Base-by-base conservation (phyloP, 805 yeast genomes). In the Starmera caribaea region DNA sequence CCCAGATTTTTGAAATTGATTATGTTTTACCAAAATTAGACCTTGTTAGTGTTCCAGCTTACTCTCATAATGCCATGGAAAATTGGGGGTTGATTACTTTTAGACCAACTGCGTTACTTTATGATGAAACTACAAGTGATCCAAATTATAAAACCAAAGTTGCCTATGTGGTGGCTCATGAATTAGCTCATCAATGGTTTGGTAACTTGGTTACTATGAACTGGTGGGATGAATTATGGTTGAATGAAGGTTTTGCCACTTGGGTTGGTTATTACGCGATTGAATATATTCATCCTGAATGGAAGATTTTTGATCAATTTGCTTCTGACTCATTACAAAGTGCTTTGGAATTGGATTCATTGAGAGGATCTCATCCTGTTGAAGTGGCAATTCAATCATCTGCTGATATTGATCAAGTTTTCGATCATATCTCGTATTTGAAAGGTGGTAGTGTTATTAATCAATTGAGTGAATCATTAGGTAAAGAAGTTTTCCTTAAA, bases 221-320 rank as follows among this genome's bases (percentile, higher is more conserved):
- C 53, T 84, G 87, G 81, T 84, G 95, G 95, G 86, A 82, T 60
- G 90, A 85, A 45, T 71, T 84, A 49, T 84, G 92, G 90, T 70
- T 84, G 50, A 84, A 84, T 57, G 95, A 84, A 63, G 90, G 92
- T 28, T 85, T 83, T 52, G 95, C 95, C 33, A 84, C 94, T 36
- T 84, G 90, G 86, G 82, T 81, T 75, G 84, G 90, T 5, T 81
- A 87, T 82, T 79, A 76, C 53, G 83, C 89, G 4, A 74, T 84
- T 56, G 79, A 82, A 59, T 61, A 76, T 32, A 65, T 82, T 47
- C 76, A 73, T 59, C 92, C 92, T 16, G 85, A 81, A 47, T 84
- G 92, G 90, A 78, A 79, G 54, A 87, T 81, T 27, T 84, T 84
- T 79, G 84, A 85, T 58, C 71, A 75, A 34, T 83, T 81, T 52